phyloP scores from a whole-genome alignment of 192 early-diverging fungal genomes.

The Coemansia sp. region DNA sequence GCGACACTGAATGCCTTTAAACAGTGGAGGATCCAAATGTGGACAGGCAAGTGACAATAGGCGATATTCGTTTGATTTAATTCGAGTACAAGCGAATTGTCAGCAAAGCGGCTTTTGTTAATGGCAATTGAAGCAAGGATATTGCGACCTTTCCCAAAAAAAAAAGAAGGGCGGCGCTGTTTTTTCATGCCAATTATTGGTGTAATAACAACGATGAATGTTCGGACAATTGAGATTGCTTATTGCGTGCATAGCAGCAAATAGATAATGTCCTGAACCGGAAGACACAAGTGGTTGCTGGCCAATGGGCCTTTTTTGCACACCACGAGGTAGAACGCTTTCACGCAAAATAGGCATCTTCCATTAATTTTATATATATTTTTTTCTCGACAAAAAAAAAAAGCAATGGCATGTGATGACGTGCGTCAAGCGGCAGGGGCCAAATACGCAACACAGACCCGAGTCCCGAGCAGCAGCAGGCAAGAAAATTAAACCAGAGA shows the following conservation, averaged over 20 bases:
- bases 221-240: neutral
- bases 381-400: neutral
- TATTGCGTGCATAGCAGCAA: neutral
- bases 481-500: neutral
- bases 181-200: neutral
- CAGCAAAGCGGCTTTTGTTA: neutral
- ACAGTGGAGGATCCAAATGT: neutral
- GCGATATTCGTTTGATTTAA: neutral
- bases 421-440: constrained; percentile 9
- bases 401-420: constrained; percentile 6
- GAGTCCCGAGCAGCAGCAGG: constrained; percentile 4
- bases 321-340: neutral
- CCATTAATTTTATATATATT: neutral
- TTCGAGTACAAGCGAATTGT: neutral
- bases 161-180: neutral
- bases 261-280: neutral
- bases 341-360: neutral
- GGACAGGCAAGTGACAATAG: neutral
- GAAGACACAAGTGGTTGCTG: neutral
- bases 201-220: neutral
- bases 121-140: neutral
- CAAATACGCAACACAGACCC: constrained; percentile 4
- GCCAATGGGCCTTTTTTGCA: constrained; percentile 8
- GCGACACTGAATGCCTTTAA: neutral
- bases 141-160: neutral